Evolutionary conservation across 2,329 filamentous ascomycete species (phyloP).

Genomic region (Fusarium floridanum): DNA sequence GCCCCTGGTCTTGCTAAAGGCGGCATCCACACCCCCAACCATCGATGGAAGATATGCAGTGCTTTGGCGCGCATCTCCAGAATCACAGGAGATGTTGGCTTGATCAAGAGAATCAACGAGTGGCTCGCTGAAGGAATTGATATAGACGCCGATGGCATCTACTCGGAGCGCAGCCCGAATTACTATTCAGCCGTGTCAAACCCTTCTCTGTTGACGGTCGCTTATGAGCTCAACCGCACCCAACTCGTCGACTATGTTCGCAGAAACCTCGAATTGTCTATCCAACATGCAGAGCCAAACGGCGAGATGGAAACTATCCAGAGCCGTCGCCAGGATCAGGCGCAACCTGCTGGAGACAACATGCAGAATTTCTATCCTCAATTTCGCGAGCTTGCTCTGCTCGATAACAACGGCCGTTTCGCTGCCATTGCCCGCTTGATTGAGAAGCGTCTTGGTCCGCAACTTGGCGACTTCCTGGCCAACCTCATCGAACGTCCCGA

Average conservation of each 20-base stretch:
- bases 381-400: not conserved
- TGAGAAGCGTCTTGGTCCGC: not conserved
- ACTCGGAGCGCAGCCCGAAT: not conserved
- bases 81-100: not conserved
- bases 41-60: slow-evolving; percentile 3
- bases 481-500: not conserved
- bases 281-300: not conserved
- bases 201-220: not conserved
- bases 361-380: slow-evolving; percentile 1
- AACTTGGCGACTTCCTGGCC: slow-evolving; percentile 2
- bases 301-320: slow-evolving; percentile 2
- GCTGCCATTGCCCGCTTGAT: not conserved
- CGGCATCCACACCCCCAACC: slow-evolving; percentile 1
- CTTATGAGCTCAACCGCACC: not conserved
- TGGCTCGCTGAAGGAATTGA: not conserved
- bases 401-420: not conserved
- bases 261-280: not conserved
- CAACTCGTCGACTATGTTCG: not conserved
- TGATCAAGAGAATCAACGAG: not conserved
- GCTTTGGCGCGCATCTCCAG: not conserved
- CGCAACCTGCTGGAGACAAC: not conserved
- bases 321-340: not conserved
- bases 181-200: slow-evolving; percentile 3
- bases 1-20: not conserved
- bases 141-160: slow-evolving; percentile 1